Base-by-base conservation (phyloP, 805 yeast species). In the Wickerhamiella cacticola region DNA sequence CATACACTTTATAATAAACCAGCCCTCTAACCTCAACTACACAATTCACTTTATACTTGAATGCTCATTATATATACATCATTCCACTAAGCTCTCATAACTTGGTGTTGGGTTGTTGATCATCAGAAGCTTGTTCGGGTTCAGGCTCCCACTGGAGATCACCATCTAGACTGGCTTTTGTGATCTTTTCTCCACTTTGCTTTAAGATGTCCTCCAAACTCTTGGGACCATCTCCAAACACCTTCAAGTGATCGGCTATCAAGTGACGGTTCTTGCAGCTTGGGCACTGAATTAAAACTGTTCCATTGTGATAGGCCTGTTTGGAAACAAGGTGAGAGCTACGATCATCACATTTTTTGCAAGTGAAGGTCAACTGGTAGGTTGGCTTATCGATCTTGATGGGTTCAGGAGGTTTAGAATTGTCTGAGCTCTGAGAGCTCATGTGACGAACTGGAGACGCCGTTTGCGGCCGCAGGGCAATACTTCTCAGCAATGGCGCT, bases 301-400 rank as follows among this genome's bases (percentile, higher is more conserved):
- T 80, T 1, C 97, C 97, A 8, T 71, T 68, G 12, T 80, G 76
- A 61, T 89, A 89, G 0, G 96, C 88, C 64, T 89, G 97, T 55
- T 88, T 88, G 5, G 95, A 82, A 59, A 89, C 81, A n/a, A 80
- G 73, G 59, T 89, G 97, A 3, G 87, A 78, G 0, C 96, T 86
- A 48, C 96, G 69, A 2, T 82, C 75, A 41, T 76, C 72, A 65
- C 97, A 89, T 54, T 78, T 76, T 61, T 87, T 89, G 66, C 97
- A 89, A 0, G 96, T 89, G 66, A 89, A 88, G 0, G 95, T 89
- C 19, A 89, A 73, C 81, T 86, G 81, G 53, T 84, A 68, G 62
- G 80, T 76, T 1, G 94, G 95, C 52, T 80, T 77, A 46, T 82
- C 92, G 18, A 75, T 72, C 56, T 81, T 78, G 51, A 76, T 40